A percentile compares a stretch with the other conserved stretches of the same genome.
These are phyloP conservation scores for Penstemon eatonii DNA, from an alignment of 257 asterid genomes.

Conservation along the genomic window DNA sequence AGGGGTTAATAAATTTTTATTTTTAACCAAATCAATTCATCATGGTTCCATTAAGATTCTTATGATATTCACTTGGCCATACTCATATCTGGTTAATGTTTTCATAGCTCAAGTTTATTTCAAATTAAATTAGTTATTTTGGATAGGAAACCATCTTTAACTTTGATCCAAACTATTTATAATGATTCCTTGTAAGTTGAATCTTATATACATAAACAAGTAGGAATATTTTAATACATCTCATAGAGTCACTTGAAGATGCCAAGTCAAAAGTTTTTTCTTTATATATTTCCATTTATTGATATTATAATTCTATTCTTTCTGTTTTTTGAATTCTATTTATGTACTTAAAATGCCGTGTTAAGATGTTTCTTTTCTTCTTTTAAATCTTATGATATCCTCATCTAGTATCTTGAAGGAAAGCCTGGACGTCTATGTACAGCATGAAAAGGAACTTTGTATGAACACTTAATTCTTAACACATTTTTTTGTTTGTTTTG, in stretches of 20 bases:
- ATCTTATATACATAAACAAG: background rate
- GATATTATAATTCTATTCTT: background rate
- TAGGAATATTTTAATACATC: background rate
- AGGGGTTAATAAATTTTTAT: background rate
- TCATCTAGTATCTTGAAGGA: background rate
- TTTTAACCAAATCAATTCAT: constrained; percentile 8
- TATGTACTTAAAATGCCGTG: too few relatives aligned
- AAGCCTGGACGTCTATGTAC: background rate
- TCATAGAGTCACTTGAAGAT: background rate
- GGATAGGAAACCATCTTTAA: background rate
- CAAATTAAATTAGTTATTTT: background rate
- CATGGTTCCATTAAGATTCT: constrained; percentile 3
- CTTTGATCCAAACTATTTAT: background rate
- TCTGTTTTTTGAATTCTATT: background rate
- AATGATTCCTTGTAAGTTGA: background rate
- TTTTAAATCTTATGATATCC: background rate
- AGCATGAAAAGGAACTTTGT: constrained; percentile 1
- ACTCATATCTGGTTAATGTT: constrained; percentile 21
- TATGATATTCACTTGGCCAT: constrained; percentile 12
- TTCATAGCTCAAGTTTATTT: constrained; percentile 3
- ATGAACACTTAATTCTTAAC: constrained; percentile 9
- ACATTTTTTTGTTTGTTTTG: constrained; percentile 33
- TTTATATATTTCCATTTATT: background rate
- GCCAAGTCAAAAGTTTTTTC: background rate
- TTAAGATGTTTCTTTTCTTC: background rate